Conservation (phyloP, 2,329 filamentous ascomycete species). For the Fusarium dimerum region DNA sequence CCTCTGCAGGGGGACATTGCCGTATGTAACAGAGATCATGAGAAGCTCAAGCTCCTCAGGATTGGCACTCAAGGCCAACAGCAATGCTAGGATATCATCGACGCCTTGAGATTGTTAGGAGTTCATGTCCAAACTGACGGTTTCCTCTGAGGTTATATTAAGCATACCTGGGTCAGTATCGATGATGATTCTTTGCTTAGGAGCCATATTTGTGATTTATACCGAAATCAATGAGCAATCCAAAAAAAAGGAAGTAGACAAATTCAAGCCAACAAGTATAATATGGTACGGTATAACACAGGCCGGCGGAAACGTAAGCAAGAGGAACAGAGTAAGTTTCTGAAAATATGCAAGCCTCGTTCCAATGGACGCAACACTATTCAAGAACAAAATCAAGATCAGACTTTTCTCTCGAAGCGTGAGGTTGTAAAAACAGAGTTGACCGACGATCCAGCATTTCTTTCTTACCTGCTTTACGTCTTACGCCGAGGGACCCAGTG, state of each 20-base stretch:
- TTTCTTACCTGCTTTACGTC: neutral
- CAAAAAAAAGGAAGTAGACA: neutral
- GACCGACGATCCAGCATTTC: neutral
- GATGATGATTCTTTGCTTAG: slow-evolving; percentile 81
- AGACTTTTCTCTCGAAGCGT: neutral
- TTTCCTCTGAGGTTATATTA: neutral
- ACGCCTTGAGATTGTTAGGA: slow-evolving; percentile 55
- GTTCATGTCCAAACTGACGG: accelerated
- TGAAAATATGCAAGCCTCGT: neutral
- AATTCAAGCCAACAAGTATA: no score
- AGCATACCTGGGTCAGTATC: slow-evolving; percentile 83
- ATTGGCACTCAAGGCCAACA: slow-evolving; percentile 80
- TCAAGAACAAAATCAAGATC: neutral
- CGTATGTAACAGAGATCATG: slow-evolving; percentile 88
- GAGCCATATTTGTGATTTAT: slow-evolving; percentile 48
- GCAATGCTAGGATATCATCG: slow-evolving; percentile 86
- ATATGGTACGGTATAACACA: neutral
- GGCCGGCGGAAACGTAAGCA: neutral
- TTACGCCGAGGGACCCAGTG: neutral
- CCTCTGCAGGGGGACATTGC: slow-evolving; percentile 87
- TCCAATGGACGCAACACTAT: neutral
- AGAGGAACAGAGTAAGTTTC: neutral
- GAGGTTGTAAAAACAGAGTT: slow-evolving; percentile 6
- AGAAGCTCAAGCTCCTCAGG: slow-evolving; percentile 83
- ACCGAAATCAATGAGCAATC: neutral